Percentiles rank a stretch among this genome's conserved stretches.
These are phyloP conservation scores for Pseudogymnoascus sp. DNA, from an alignment of 2,329 filamentous ascomycete species.

Conservation along the genomic window DNA sequence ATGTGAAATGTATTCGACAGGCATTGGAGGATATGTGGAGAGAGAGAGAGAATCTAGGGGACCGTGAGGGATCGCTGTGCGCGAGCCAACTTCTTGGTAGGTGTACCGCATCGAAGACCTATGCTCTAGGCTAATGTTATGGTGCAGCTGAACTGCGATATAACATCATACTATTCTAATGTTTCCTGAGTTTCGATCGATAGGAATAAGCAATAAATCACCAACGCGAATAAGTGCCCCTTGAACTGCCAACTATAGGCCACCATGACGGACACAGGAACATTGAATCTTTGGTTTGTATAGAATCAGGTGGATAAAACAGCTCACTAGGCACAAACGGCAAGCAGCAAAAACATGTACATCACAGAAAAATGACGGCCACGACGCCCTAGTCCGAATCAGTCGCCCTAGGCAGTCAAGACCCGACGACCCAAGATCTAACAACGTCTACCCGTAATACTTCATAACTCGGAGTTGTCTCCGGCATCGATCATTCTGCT, in stretches of 20 bases:
- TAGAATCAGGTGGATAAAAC: too few species aligned
- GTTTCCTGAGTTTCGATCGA: not conserved
- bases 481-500: slow-evolving; percentile 36
- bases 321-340: too few species aligned
- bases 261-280: not conserved
- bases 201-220: not conserved
- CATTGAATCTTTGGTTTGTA: too few species aligned
- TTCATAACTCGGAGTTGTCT: slow-evolving; percentile 9
- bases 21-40: not conserved
- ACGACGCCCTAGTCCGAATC: not conserved
- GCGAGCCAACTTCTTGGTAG: not conserved
- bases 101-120: not conserved
- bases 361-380: too few species aligned
- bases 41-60: not conserved
- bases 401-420: too few species aligned
- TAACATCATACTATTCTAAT: not conserved
- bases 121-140: not conserved
- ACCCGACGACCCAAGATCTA: not conserved
- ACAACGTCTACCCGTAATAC: not conserved
- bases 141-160: not conserved
- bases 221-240: not conserved
- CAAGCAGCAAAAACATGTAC: too few species aligned
- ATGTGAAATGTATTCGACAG: not conserved
- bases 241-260: not conserved
- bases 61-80: not conserved